These are phyloP conservation scores for Hippophae rhamnoides DNA, from an alignment of 306 rosid genomes.

Conservation along the genomic window DNA sequence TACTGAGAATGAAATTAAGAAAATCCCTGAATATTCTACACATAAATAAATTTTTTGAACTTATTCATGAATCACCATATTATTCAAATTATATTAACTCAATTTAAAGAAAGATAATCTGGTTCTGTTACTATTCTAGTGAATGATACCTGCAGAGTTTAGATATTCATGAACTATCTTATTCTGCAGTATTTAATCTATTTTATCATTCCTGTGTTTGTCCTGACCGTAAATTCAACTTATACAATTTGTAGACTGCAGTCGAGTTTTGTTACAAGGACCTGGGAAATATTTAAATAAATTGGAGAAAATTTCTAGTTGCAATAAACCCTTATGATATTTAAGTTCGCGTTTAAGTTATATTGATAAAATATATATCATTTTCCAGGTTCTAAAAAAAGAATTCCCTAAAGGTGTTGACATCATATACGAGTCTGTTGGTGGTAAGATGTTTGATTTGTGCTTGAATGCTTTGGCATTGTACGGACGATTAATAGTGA, in stretches of 20 bases:
- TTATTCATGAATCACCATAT: background rate
- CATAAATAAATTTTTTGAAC: too few relatives aligned
- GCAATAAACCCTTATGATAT: constrained; percentile 2
- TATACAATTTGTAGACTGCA: too few relatives aligned
- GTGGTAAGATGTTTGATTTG: constrained; percentile 81
- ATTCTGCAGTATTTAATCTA: background rate
- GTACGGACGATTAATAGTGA: constrained; percentile 71
- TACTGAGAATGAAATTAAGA: background rate
- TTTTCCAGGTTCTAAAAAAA: constrained; percentile 52
- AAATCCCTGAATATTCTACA: too few relatives aligned
- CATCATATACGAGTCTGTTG: constrained; percentile 90
- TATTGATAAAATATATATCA: constrained; percentile 3
- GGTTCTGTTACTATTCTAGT: background rate
- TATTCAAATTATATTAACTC: background rate
- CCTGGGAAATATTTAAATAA: background rate
- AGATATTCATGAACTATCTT: background rate
- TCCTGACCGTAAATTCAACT: background rate
- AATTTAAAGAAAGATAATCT: background rate
- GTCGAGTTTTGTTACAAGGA: background rate
- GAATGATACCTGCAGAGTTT: constrained; percentile 6
- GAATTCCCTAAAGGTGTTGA: constrained; percentile 81
- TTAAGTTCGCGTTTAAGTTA: background rate
- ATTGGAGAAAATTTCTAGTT: background rate
- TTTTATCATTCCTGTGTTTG: background rate
- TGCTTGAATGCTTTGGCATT: constrained; percentile 82